Evolutionary conservation across 1,284 basidiomycete genomes (phyloP), one percentile per base, ranked within the genome.

Genomic region (Rhodotorula sp.): DNA sequence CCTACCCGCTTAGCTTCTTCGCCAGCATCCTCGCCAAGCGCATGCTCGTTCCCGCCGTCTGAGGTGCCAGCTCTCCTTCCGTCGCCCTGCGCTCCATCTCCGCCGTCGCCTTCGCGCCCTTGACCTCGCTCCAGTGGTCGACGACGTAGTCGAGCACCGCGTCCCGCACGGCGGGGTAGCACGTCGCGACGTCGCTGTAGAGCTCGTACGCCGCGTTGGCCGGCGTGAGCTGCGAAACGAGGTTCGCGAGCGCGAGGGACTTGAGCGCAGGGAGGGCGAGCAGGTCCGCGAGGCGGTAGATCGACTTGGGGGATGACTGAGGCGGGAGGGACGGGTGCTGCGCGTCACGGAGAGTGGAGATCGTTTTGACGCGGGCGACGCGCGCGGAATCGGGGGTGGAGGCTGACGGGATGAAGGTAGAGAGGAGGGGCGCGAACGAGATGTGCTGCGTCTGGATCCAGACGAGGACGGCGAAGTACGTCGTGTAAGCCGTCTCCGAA

Each of bases 281-380:
- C 8, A 57, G 53, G 39, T 67, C 61, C 3, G 70, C 50, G 61
- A 71, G 70, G 32, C 70, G 70, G 58, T 64, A 71, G 27, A 67
- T n/a, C 3, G 61, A 65, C 25, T 71, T 71, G 15, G 66, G 66
- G 7, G 70, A 68, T 3, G 46, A 51, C 2, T 62, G 62, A 1
- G 29, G 8, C 5, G 63, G 66, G 17, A 41, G 53, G 19, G 2
- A 29, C 17, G 44, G 44, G 44, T 10, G 17, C 4, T 10, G 44
- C 5, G 44, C 17, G 44, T 8, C 9, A 21, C 17, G 10, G 44
- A 46, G 44, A 19, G 7, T 5, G 10, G 5, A 4, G 44, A 46
- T 13, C 17, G 17, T 8, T 15, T 46, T 21, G 10, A 21, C 17
- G 44, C 17, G 44, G 10, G 10, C 41, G 41, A 9, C 19, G 41